These are phyloP conservation scores for Stemphylium beticola DNA, from an alignment of 2,329 filamentous ascomycete genomes.

Conservation along the genomic window DNA sequence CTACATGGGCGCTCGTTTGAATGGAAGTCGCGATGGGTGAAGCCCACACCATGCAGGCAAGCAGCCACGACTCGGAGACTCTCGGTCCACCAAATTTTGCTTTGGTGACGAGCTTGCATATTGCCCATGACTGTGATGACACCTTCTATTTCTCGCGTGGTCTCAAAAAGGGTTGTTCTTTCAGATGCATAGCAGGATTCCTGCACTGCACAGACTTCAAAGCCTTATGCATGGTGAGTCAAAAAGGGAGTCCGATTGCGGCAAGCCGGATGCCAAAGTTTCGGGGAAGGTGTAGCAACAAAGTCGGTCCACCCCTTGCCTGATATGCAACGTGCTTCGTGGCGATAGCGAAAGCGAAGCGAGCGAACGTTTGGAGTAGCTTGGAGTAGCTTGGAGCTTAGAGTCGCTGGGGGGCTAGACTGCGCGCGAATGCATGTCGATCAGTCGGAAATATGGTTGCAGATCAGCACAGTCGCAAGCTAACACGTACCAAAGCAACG, in stretches of 20 bases:
- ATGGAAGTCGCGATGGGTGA: neutral
- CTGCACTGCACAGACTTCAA: too few species aligned
- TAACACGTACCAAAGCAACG: too few species aligned
- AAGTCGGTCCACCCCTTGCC: neutral
- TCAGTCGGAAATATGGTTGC: slow-evolving; percentile 4
- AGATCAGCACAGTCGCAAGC: neutral
- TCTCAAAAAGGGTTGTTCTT: too few species aligned
- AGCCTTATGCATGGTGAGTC: neutral
- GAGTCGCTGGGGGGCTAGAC: neutral
- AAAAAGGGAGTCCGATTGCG: neutral
- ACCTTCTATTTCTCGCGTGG: too few species aligned
- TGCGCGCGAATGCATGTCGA: neutral
- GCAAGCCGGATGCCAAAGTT: neutral
- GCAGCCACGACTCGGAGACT: neutral
- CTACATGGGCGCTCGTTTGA: neutral
- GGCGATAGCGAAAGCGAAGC: too few species aligned
- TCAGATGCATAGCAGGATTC: too few species aligned
- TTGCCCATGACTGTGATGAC: too few species aligned
- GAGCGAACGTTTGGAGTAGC: neutral
- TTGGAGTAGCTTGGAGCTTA: neutral
- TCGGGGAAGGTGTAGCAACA: too few species aligned
- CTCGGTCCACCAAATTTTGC: neutral
- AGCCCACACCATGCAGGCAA: neutral
- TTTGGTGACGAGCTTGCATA: too few species aligned
- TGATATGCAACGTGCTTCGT: too few species aligned